phyloP scores from a whole-genome alignment of 2,329 filamentous ascomycete genomes.

The Lachnellula occidentalis region DNA sequence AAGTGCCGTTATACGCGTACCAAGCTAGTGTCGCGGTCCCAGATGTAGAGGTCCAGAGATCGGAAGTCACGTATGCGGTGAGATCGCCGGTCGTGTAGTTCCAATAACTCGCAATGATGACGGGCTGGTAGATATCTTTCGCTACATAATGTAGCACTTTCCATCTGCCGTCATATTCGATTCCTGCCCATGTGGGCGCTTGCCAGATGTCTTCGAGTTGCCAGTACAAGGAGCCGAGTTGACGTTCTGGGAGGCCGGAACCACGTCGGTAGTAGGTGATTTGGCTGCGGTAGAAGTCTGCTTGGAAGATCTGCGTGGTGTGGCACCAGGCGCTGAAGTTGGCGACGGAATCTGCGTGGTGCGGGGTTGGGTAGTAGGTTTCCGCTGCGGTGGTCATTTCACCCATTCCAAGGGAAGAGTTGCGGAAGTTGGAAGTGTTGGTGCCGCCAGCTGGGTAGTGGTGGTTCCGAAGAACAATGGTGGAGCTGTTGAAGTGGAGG shows the following conservation, averaged over 20 bases:
- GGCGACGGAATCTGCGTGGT: conserved; percentile 45
- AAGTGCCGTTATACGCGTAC: conserved; percentile 44
- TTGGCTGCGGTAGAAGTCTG: conserved; percentile 54
- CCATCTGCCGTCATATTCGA: conserved; percentile 59
- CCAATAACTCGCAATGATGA: conserved; percentile 56
- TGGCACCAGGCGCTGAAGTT: conserved; percentile 59
- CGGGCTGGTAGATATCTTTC: conserved; percentile 50
- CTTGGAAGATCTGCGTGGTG: conserved; percentile 59
- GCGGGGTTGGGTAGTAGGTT: conserved; percentile 50
- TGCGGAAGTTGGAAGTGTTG: conserved; percentile 40
- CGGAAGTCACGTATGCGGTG: conserved; percentile 50
- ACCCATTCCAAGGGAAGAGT: conserved; percentile 40
- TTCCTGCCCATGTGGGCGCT: conserved; percentile 57
- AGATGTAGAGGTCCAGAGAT: conserved; percentile 46
- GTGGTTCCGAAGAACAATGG: conserved; percentile 51
- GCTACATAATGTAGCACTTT: conserved; percentile 55
- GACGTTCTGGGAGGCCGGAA: conserved; percentile 49
- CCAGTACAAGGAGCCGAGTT: conserved; percentile 58
- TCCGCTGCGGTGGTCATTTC: conserved; percentile 55
- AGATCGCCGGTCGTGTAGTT: conserved; percentile 45
- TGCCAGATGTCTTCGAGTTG: conserved; percentile 62
- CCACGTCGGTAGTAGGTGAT: conserved; percentile 58
- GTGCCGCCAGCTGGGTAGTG: conserved; percentile 49
- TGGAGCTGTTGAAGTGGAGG: conserved; percentile 52
- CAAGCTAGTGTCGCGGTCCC: conserved; percentile 46